phyloP scores from a whole-genome alignment of 2,329 filamentous ascomycete species.

The Fusarium penzigii region DNA sequence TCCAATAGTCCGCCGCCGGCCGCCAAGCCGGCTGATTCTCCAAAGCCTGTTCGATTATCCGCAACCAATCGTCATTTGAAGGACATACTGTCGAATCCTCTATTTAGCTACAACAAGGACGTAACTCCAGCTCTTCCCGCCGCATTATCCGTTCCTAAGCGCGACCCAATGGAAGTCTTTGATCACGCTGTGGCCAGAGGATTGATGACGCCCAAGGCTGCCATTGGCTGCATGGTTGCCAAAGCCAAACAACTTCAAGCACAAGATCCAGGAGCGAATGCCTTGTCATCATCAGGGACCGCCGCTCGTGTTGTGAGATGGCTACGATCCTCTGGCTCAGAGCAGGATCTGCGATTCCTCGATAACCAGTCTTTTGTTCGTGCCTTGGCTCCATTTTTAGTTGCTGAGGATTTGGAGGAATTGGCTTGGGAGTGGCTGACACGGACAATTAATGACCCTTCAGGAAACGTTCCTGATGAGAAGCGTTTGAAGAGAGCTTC shows the following conservation, averaged over 20 bases:
- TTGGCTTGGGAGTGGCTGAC: constrained; percentile 56
- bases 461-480: constrained; percentile 18
- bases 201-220: constrained; percentile 56
- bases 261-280: constrained; percentile 21
- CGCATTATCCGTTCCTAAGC: constrained; percentile 15
- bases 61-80: constrained; percentile 50
- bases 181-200: constrained; percentile 56
- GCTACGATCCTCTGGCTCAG: constrained; percentile 53
- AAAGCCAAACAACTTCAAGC: constrained; percentile 46
- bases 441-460: constrained; percentile 37
- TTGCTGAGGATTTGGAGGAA: constrained; percentile 53
- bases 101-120: constrained; percentile 46
- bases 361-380: constrained; percentile 39
- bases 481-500: constrained; percentile 32
- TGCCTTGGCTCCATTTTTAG: constrained; percentile 49
- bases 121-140: constrained; percentile 20
- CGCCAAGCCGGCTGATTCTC: constrained; percentile 19
- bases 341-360: constrained; percentile 49
- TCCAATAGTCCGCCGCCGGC: constrained; percentile 25
- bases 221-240: constrained; percentile 54
- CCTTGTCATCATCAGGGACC: constrained; percentile 45
- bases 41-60: constrained; percentile 37
- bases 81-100: constrained; percentile 57
- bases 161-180: constrained; percentile 56
- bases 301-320: constrained; percentile 53